Percentiles rank a stretch among this genome's conserved stretches.
phyloP scores from a whole-genome alignment of 495 filamentous ascomycete genomes.

The Penicillium maclennaniae region DNA sequence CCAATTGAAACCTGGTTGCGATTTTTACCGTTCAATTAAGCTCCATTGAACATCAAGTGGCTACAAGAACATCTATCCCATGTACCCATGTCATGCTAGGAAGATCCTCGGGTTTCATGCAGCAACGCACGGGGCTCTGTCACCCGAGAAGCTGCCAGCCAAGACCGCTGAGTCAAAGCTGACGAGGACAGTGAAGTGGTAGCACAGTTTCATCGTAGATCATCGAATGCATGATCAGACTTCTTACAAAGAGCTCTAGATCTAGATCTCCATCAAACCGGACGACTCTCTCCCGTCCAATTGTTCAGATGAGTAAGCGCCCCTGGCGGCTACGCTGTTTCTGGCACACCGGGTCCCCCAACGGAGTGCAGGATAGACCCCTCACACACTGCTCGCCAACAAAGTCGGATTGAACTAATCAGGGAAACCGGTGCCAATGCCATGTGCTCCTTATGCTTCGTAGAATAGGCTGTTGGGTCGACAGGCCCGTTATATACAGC shows the following conservation, averaged over 20 bases:
- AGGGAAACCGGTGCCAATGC: not conserved
- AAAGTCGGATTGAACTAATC: not conserved
- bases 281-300: not conserved
- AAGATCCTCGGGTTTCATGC: not conserved
- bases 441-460: not conserved
- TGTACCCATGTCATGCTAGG: not conserved
- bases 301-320: constrained; percentile 8
- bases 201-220: not conserved
- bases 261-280: not conserved
- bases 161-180: constrained; percentile 1
- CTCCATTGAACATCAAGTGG: not conserved
- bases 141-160: not conserved
- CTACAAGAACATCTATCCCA: not conserved
- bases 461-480: not conserved
- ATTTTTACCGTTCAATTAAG: not conserved
- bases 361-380: not conserved
- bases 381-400: not conserved
- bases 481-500: not conserved
- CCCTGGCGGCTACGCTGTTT: constrained; percentile 2
- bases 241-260: not conserved
- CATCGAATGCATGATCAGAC: not conserved
- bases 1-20: not conserved
- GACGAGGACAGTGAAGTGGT: not conserved
- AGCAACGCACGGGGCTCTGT: not conserved
- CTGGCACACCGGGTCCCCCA: constrained; percentile 9